A percentile compares a stretch with the other conserved stretches of the same genome.
Evolutionary conservation across 164 flowering plant species (phyloP).

Genomic region (Dillenia turbinata): DNA sequence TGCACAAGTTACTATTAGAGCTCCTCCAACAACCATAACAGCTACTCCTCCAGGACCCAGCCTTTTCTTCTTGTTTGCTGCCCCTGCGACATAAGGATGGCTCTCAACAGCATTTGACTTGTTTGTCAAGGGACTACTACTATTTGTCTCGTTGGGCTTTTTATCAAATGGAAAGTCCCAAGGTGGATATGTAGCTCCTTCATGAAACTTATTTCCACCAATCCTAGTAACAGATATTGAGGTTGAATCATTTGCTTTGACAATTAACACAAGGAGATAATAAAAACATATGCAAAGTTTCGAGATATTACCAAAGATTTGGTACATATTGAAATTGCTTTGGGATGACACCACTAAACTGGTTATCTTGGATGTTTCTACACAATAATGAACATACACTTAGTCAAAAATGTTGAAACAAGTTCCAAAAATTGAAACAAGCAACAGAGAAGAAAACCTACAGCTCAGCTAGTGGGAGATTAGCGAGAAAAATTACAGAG

Average conservation of each 20-base stretch:
- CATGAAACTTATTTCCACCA: slow-evolving; percentile 55
- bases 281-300: background rate
- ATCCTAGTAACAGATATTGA: slow-evolving; percentile 37
- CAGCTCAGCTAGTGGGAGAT: slow-evolving; percentile 63
- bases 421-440: background rate
- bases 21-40: slow-evolving; percentile 38
- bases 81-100: slow-evolving; percentile 25
- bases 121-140: slow-evolving; percentile 40
- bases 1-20: slow-evolving; percentile 40
- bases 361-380: slow-evolving; percentile 76
- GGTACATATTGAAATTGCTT: slow-evolving; percentile 50
- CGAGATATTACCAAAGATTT: slow-evolving; percentile 47
- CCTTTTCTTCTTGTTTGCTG: slow-evolving; percentile 27
- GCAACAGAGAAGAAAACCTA: slow-evolving; percentile 24
- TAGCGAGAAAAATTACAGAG: slow-evolving; percentile 59
- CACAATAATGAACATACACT: slow-evolving; percentile 2
- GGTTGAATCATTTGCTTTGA: background rate
- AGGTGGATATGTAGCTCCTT: slow-evolving; percentile 40
- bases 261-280: background rate
- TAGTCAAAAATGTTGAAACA: background rate
- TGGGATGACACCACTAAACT: slow-evolving; percentile 77
- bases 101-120: slow-evolving; percentile 60
- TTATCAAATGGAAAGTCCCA: slow-evolving; percentile 54
- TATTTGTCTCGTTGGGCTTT: slow-evolving; percentile 30
- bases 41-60: slow-evolving; percentile 47